Conservation (phyloP, 805 yeast genomes). For the Spathaspora arborariae region DNA sequence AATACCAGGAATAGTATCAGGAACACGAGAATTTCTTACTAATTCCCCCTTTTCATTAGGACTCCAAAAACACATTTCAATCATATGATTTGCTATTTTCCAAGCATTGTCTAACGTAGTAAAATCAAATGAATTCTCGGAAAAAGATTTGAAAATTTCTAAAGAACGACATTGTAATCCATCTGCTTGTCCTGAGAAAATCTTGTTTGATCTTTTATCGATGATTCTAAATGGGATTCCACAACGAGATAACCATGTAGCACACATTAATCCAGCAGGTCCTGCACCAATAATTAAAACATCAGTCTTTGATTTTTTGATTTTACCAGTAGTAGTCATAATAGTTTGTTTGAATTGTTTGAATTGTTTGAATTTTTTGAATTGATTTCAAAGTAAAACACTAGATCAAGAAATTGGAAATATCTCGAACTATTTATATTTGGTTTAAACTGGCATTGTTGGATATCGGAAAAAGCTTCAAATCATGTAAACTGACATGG, state of each 20-base stretch:
- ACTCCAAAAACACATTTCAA: conserved; percentile 29
- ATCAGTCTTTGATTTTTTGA: conserved; percentile 18
- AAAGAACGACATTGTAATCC: conserved; percentile 28
- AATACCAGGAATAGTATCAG: conserved; percentile 24
- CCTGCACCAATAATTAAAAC: conserved; percentile 37
- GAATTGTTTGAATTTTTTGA: too few relatives aligned
- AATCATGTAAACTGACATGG: background rate
- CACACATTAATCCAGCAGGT: conserved; percentile 35
- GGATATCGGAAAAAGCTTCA: background rate
- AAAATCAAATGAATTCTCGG: conserved; percentile 10
- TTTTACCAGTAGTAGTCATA: conserved; percentile 6
- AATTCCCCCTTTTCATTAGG: conserved; percentile 21
- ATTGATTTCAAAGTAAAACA: background rate
- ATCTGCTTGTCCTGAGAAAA: conserved; percentile 31
- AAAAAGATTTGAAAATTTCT: conserved; percentile 20
- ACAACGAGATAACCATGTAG: conserved; percentile 23
- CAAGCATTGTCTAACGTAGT: conserved; percentile 22
- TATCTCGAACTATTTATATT: too few relatives aligned
- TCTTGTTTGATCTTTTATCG: conserved; percentile 24
- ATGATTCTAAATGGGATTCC: conserved; percentile 24
- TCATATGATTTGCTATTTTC: conserved; percentile 22
- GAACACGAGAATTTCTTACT: conserved; percentile 18
- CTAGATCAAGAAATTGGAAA: background rate
- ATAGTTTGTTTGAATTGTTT: background rate
- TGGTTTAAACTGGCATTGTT: too few relatives aligned